Percentiles rank a stretch among this genome's conserved stretches.
Evolutionary conservation across 768 basidiomycete species (phyloP).

Genomic region (Suillus sp.): DNA sequence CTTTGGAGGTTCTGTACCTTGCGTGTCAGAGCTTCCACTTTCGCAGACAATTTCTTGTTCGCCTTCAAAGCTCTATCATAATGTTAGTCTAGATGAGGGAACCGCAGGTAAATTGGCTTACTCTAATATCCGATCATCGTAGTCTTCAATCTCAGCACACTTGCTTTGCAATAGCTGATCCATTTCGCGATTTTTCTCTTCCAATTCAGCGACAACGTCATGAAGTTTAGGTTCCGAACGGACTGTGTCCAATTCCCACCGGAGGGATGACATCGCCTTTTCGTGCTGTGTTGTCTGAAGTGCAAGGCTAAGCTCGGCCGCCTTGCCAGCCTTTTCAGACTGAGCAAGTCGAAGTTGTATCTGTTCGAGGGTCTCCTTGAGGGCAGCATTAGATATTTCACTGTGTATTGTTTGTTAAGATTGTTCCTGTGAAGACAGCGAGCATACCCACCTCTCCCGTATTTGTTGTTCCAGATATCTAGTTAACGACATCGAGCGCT

Average conservation of each 20-base stretch:
- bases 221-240: slow-evolving; percentile 58
- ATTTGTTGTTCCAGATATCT: slow-evolving; percentile 65
- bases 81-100: slow-evolving; percentile 13
- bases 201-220: slow-evolving; percentile 56
- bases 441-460: slow-evolving; percentile 55
- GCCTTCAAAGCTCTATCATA: slow-evolving; percentile 67
- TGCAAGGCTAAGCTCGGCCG: slow-evolving; percentile 66
- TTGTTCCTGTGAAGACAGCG: slow-evolving; percentile 8
- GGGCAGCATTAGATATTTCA: slow-evolving; percentile 44
- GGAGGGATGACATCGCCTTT: slow-evolving; percentile 59
- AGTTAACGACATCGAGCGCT: slow-evolving; percentile 60
- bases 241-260: slow-evolving; percentile 55
- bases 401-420: slow-evolving; percentile 36
- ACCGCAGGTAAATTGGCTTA: slow-evolving; percentile 40
- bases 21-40: slow-evolving; percentile 70
- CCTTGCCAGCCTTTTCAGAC: slow-evolving; percentile 58
- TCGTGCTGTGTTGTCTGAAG: slow-evolving; percentile 68
- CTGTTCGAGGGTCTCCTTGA: slow-evolving; percentile 43
- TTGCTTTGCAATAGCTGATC: slow-evolving; percentile 70
- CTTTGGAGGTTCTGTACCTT: slow-evolving; percentile 74
- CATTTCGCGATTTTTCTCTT: slow-evolving; percentile 75
- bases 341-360: slow-evolving; percentile 47
- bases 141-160: slow-evolving; percentile 79
- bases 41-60: slow-evolving; percentile 72
- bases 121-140: slow-evolving; percentile 82